Evolutionary conservation across 2,329 filamentous ascomycete genomes (phyloP).

Genomic region (Phoma sp.): DNA sequence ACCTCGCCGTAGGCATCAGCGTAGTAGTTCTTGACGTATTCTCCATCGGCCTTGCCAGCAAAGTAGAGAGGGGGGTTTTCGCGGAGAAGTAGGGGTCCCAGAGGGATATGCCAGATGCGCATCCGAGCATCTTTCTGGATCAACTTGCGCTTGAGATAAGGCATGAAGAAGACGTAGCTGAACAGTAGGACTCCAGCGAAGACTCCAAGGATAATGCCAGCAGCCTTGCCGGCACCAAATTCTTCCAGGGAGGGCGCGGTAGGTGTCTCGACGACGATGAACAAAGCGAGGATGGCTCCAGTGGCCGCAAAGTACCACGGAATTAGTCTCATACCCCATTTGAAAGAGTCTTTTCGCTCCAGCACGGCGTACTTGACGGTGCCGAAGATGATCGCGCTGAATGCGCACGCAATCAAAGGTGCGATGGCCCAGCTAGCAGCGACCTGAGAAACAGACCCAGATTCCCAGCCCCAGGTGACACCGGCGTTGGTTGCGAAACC

Average conservation of each 20-base stretch:
- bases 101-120: conserved; percentile 33
- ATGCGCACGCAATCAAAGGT: conserved; percentile 55
- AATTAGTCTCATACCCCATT: conserved; percentile 57
- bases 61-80: conserved; percentile 51
- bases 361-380: conserved; percentile 59
- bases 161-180: conserved; percentile 38
- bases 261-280: conserved; percentile 62
- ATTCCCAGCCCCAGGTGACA: conserved; percentile 35
- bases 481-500: conserved; percentile 55
- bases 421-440: conserved; percentile 59
- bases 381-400: conserved; percentile 58
- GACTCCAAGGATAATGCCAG: conserved; percentile 36
- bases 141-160: conserved; percentile 37
- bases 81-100: conserved; percentile 50
- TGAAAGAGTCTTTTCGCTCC: conserved; percentile 56
- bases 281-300: conserved; percentile 59
- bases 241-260: conserved; percentile 38
- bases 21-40: conserved; percentile 52
- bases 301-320: conserved; percentile 59
- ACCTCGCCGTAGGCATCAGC: conserved; percentile 38
- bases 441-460: conserved; percentile 36
- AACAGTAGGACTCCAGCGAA: conserved; percentile 31
- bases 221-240: conserved; percentile 39
- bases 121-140: conserved; percentile 34
- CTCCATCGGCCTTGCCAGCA: conserved; percentile 46